Evolutionary conservation across 352 stramenopile genomes (phyloP).

Genomic region (Pythium monospermum): DNA sequence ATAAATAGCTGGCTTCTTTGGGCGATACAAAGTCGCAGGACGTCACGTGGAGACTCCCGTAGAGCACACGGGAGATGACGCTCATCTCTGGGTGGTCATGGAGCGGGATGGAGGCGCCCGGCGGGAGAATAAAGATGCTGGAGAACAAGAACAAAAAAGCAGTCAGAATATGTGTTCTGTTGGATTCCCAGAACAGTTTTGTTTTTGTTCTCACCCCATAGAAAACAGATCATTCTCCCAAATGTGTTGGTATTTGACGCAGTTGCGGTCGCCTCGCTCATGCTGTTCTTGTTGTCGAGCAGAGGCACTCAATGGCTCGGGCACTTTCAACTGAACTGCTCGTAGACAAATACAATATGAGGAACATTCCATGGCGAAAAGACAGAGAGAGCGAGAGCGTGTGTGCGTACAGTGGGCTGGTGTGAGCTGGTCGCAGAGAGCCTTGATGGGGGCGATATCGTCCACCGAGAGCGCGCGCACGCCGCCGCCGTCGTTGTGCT

Average conservation of each 20-base stretch:
- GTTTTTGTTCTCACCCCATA: slow-evolving; percentile 76
- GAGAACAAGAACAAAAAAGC: background rate
- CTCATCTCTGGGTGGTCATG: slow-evolving; percentile 84
- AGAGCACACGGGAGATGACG: slow-evolving; percentile 78
- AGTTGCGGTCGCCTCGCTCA: slow-evolving; percentile 16
- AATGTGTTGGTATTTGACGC: slow-evolving; percentile 74
- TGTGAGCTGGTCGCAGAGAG: slow-evolving; percentile 62
- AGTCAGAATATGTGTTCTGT: too few species aligned
- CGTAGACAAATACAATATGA: background rate
- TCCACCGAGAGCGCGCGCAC: slow-evolving; percentile 38
- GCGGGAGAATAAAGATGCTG: slow-evolving; percentile 83
- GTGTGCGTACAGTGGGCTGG: slow-evolving; percentile 49
- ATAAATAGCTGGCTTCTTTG: slow-evolving; percentile 15
- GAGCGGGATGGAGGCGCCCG: slow-evolving; percentile 60
- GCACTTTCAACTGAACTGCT: slow-evolving; percentile 57
- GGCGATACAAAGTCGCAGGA: slow-evolving; percentile 51
- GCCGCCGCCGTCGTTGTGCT: slow-evolving; percentile 20
- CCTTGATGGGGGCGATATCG: slow-evolving; percentile 62
- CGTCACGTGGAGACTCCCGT: slow-evolving; percentile 59
- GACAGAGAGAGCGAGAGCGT: background rate
- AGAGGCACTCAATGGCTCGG: slow-evolving; percentile 11
- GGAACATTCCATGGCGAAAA: background rate
- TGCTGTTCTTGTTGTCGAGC: background rate
- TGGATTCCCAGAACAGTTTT: too few species aligned
- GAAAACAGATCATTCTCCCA: slow-evolving; percentile 76